These are phyloP conservation scores for Trichoderma afroharzianum DNA, from an alignment of 2,329 filamentous ascomycete genomes.

Conservation along the genomic window DNA sequence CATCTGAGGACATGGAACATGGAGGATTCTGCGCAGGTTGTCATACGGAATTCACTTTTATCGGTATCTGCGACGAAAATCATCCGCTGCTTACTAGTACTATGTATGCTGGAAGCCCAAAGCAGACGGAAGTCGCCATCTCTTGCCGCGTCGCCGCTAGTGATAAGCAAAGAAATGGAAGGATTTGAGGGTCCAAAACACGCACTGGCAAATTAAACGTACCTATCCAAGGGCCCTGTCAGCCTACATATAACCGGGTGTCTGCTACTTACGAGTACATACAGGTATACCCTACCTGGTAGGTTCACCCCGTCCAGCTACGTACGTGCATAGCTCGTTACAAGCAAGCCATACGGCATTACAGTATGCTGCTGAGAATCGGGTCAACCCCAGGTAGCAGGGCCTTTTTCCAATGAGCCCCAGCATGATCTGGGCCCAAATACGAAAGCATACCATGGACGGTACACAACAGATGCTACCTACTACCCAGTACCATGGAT, in stretches of 20 bases:
- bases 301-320: neutral
- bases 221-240: neutral
- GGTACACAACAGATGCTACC: neutral
- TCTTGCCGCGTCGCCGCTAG: neutral
- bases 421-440: neutral
- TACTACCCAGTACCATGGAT: neutral
- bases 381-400: neutral
- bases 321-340: neutral
- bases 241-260: neutral
- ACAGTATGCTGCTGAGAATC: neutral
- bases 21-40: neutral
- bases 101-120: neutral
- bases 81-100: neutral
- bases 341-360: neutral
- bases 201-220: neutral
- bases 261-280: too few species aligned
- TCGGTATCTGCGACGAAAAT: neutral
- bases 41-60: neutral
- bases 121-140: neutral
- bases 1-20: neutral
- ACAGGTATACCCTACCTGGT: neutral
- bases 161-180: neutral
- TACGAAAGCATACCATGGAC: neutral
- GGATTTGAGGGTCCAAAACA: neutral
- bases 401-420: neutral